Base-by-base conservation (phyloP, 352 stramenopile genomes). In the Globisporangium abappressorium region DNA sequence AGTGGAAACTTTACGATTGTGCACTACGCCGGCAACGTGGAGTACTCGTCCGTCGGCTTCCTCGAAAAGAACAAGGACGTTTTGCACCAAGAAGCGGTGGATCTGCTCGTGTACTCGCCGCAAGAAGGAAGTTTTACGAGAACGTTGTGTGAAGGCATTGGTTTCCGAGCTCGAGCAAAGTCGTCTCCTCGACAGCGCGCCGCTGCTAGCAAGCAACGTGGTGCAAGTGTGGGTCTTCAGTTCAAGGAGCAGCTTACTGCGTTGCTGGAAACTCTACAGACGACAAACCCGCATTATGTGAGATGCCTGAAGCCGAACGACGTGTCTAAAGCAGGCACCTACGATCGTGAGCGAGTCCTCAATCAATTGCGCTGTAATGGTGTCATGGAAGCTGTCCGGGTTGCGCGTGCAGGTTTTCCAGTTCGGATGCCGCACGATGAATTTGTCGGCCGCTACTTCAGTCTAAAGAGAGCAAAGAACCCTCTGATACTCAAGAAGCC, bases 251-350 rank as follows among this genome's bases (percentile, higher is more conserved):
- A 95, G 70, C 66, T 96, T 4, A 88, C 80, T 3, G 81, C 81
- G 5, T 72, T 95, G 62, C 65, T 95, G 14, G 85, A 94, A 56
- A 90, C 79, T 14, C 64, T 96, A 6, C 76, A 87, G 41, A 70
- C 83, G 36, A 94, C 87, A 0, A 89, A 87, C 24, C 84, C 90
- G 2, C 89, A 97, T 67, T 97, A 97, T 61, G 90, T 97, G 30
- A 84, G 91, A 30, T 97, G 90, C 47, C 70, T 97, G 33, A 97
- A 97, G 73, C 91, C 91, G 4, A 97, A 97, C 70, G 89, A 97
- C 12, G 43, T 76, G 1, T 91, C 82, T 38, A 77, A 81, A 49
- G 77, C 87, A 3, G 64, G 73, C 0, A 68, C 82, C 49, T 96
- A 92, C 47, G 74, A 89, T 49, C 73, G 77, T 7, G 79, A 92